Evolutionary conservation across 768 basidiomycete genomes (phyloP).

Genomic region (Inosperma sp.): DNA sequence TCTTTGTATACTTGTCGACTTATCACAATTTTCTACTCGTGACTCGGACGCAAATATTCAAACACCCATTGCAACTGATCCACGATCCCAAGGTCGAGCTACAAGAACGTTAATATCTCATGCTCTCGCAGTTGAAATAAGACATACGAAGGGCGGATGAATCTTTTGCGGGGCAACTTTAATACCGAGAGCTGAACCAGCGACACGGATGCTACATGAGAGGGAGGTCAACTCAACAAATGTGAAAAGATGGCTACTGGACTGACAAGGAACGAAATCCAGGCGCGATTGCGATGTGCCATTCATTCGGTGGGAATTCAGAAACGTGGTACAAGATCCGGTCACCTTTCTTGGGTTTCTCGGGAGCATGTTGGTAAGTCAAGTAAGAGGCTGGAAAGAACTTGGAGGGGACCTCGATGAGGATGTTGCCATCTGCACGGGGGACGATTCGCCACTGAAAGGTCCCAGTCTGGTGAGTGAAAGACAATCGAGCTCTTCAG

Average conservation of each 20-base stretch:
- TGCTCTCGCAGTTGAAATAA: neutral
- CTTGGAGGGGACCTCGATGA: constrained; percentile 8
- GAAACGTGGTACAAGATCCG: neutral
- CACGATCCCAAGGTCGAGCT: neutral
- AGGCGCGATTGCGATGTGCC: constrained; percentile 10
- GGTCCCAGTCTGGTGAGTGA: neutral
- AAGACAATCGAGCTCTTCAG: neutral
- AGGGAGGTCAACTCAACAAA: neutral
- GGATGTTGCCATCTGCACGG: neutral
- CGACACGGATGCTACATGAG: neutral
- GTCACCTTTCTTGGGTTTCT: constrained; percentile 8
- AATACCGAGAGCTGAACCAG: neutral
- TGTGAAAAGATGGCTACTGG: too few species aligned
- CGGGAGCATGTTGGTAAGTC: constrained; percentile 6
- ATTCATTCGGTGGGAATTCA: constrained; percentile 3
- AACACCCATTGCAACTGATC: neutral
- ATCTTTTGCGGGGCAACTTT: neutral
- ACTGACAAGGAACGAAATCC: constrained; percentile 12
- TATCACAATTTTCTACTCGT: too few species aligned
- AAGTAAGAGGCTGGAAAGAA: constrained; percentile 6
- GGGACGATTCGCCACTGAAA: neutral
- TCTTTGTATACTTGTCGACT: too few species aligned
- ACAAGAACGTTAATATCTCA: neutral
- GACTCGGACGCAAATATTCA: neutral
- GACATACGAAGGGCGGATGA: neutral